Evolutionary conservation across 805 yeast genomes (phyloP).

Genomic region (Saccharomyces kudriavzevii): DNA sequence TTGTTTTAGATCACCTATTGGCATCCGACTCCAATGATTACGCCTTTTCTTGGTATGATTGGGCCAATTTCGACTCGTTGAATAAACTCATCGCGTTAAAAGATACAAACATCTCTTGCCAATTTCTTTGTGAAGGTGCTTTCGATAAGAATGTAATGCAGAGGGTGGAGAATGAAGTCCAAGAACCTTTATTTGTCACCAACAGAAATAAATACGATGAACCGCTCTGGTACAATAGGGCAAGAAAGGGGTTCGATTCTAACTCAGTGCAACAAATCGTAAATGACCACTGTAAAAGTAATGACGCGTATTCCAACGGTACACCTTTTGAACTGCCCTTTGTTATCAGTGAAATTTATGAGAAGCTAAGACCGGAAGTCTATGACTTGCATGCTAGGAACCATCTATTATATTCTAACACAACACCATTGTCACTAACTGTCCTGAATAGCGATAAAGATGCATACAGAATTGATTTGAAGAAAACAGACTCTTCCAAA

Average conservation of each 20-base stretch:
- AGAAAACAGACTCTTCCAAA: constrained; percentile 4
- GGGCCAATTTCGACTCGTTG: constrained; percentile 40
- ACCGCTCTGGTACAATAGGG: constrained; percentile 10
- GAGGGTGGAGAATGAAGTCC: constrained; percentile 13
- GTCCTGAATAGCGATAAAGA: constrained; percentile 14
- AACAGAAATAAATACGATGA: constrained; percentile 18
- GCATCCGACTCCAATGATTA: not conserved
- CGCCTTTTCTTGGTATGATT: constrained; percentile 53
- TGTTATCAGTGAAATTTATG: constrained; percentile 11
- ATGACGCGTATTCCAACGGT: not conserved
- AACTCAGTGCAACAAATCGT: not conserved
- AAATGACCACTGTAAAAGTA: constrained; percentile 1
- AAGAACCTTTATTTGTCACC: constrained; percentile 14
- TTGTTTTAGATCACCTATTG: constrained; percentile 37
- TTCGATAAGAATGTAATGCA: constrained; percentile 11
- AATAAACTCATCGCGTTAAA: constrained; percentile 30
- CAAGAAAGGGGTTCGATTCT: not conserved
- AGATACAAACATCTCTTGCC: constrained; percentile 14
- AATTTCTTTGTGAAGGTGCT: constrained; percentile 13
- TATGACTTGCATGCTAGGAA: constrained; percentile 26
- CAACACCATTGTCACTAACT: constrained; percentile 24
- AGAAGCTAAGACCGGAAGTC: constrained; percentile 27
- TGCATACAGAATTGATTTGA: constrained; percentile 15
- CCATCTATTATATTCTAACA: constrained; percentile 12
- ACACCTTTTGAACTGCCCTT: constrained; percentile 7